Conservation (phyloP, 768 basidiomycete species). For the Pleurotus ostreatus region DNA sequence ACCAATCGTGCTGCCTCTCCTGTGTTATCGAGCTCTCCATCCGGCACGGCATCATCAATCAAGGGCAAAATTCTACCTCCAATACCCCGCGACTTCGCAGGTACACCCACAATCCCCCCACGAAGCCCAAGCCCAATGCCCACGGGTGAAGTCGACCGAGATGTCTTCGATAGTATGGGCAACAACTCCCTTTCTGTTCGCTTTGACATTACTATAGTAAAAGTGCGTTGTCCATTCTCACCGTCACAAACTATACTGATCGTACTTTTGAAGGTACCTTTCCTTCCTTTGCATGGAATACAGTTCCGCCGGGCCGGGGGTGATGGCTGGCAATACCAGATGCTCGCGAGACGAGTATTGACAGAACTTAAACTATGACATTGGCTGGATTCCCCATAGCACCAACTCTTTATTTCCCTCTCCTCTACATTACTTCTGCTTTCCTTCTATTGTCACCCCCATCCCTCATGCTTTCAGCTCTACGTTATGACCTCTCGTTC, state of each 20-base stretch:
- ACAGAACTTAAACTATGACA: slow-evolving; percentile 82
- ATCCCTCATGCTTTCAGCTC: slow-evolving; percentile 1
- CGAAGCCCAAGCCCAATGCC: slow-evolving; percentile 51
- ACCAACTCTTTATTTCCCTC: slow-evolving; percentile 11
- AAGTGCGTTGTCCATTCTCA: slow-evolving; percentile 49
- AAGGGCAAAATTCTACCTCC: slow-evolving; percentile 71
- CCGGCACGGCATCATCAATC: slow-evolving; percentile 39
- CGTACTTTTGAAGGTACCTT: slow-evolving; percentile 64
- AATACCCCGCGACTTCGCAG: slow-evolving; percentile 68
- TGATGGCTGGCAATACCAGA: slow-evolving; percentile 96
- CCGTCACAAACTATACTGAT: slow-evolving; percentile 7
- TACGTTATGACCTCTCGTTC: background rate
- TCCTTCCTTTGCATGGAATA: slow-evolving; percentile 89
- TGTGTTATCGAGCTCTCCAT: slow-evolving; percentile 23
- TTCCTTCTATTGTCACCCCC: background rate
- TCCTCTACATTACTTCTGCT: slow-evolving; percentile 1
- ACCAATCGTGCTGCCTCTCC: slow-evolving; percentile 9
- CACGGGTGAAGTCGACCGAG: slow-evolving; percentile 62
- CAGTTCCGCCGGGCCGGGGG: slow-evolving; percentile 91
- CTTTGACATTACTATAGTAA: slow-evolving; percentile 97
- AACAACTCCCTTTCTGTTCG: slow-evolving; percentile 82
- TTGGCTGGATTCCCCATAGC: slow-evolving; percentile 8
- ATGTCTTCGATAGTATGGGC: slow-evolving; percentile 69
- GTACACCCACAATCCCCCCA: slow-evolving; percentile 20
- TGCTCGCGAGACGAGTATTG: slow-evolving; percentile 84